phyloP scores from a whole-genome alignment of 1,139 yeast genomes.

The Candida neerlandica region DNA sequence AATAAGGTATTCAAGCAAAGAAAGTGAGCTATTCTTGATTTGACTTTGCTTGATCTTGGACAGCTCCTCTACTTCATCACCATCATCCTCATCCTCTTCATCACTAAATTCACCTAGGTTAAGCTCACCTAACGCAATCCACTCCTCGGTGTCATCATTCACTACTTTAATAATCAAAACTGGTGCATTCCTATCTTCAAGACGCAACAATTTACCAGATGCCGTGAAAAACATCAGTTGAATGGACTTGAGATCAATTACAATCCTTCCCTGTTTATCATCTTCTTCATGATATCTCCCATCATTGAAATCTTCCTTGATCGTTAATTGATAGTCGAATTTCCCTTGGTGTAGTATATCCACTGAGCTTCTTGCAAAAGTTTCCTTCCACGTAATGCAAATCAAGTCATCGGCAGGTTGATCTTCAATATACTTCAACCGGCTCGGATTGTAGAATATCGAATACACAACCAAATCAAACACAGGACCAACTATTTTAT shows the following conservation, averaged over 20 bases:
- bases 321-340: conserved; percentile 42
- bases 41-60: conserved; percentile 17
- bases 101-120: conserved; percentile 32
- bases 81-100: conserved; percentile 28
- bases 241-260: conserved; percentile 46
- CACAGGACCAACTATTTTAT: conserved; percentile 53
- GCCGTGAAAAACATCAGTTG: conserved; percentile 69
- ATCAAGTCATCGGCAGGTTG: conserved; percentile 24
- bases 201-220: conserved; percentile 65
- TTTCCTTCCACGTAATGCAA: conserved; percentile 74
- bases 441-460: conserved; percentile 63
- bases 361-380: conserved; percentile 59
- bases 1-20: conserved; percentile 66
- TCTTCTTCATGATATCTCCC: conserved; percentile 71
- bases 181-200: conserved; percentile 68
- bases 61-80: conserved; percentile 28
- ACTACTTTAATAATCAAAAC: conserved; percentile 61
- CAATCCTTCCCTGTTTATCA: conserved; percentile 32
- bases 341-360: conserved; percentile 34
- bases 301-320: conserved; percentile 68
- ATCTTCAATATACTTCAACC: conserved; percentile 38
- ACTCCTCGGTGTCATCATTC: conserved; percentile 37
- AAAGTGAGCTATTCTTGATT: conserved; percentile 36
- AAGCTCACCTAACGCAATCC: conserved; percentile 57
- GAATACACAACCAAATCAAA: conserved; percentile 65